Evolutionary conservation across 2,329 filamentous ascomycete species (phyloP).

Genomic region (Domatiomyces globalis): DNA sequence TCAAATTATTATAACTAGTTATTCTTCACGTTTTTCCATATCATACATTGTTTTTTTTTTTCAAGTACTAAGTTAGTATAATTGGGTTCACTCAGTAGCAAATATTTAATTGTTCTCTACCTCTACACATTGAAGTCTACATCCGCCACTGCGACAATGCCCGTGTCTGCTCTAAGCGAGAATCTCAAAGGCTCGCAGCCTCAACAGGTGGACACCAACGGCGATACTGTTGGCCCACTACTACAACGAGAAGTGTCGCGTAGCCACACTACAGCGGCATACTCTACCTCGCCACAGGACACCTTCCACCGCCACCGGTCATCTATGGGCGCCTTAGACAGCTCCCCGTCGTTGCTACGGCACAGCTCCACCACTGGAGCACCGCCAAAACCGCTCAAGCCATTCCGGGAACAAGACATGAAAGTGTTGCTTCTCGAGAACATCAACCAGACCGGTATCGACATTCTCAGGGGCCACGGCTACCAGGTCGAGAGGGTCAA

Average conservation of each 20-base stretch:
- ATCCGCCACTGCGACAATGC: conserved; percentile 6
- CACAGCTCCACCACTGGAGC: conserved; percentile 30
- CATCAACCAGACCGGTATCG: conserved; percentile 76
- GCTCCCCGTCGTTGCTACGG: conserved; percentile 26
- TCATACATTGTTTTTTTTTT: no score
- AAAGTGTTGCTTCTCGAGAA: conserved; percentile 94
- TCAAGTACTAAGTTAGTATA: no score
- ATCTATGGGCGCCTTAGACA: conserved; percentile 23
- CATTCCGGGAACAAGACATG: conserved; percentile 89
- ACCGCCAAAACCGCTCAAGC: conserved; percentile 66
- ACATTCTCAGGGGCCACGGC: conserved; percentile 70
- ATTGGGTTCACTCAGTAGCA: no score
- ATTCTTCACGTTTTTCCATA: no score
- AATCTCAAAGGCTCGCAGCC: conserved; percentile 12
- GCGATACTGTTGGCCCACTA: conserved; percentile 2
- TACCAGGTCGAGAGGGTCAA: conserved; percentile 94
- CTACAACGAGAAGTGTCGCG: conserved; percentile 37
- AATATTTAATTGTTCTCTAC: no score
- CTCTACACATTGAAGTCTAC: no score
- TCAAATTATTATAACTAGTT: no score
- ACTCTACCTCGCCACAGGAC: conserved; percentile 61
- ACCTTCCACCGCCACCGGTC: conserved; percentile 43
- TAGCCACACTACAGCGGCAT: conserved; percentile 37
- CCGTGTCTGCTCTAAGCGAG: conserved; percentile 13
- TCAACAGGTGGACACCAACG: conserved; percentile 2